These are phyloP conservation scores for Sporothrix pseudoabietina DNA, from an alignment of 2,329 filamentous ascomycete species.

Conservation along the genomic window DNA sequence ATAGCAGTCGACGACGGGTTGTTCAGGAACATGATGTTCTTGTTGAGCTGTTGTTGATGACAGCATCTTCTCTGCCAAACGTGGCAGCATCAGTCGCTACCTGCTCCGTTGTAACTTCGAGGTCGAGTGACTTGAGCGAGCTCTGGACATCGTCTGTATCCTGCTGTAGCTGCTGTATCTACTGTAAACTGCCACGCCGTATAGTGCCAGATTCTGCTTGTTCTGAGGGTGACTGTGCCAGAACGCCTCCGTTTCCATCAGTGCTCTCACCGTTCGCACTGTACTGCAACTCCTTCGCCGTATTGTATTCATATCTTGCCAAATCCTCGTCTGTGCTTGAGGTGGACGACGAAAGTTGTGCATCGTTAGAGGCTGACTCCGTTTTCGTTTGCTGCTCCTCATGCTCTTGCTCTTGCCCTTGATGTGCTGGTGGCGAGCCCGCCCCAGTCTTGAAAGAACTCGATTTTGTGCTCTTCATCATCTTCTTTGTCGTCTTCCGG, in stretches of 20 bases:
- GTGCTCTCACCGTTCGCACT: neutral
- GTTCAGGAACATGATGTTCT: neutral
- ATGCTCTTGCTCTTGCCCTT: neutral
- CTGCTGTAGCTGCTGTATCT: neutral
- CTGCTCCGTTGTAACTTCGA: neutral
- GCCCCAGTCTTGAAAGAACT: neutral
- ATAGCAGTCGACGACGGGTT: neutral
- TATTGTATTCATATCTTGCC: slow-evolving; percentile 12
- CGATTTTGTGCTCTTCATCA: neutral
- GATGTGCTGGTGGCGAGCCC: neutral
- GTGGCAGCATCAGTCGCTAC: neutral
- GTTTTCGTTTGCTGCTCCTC: neutral
- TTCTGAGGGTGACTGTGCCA: neutral
- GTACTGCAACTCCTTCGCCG: neutral
- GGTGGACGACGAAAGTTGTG: neutral
- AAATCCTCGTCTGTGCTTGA: slow-evolving; percentile 18
- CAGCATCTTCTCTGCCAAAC: neutral
- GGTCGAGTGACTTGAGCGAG: neutral
- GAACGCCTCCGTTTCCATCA: neutral
- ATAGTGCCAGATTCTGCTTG: neutral
- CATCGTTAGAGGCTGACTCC: neutral
- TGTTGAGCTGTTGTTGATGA: neutral
- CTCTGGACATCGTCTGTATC: neutral
- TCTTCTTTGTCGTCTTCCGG: neutral
- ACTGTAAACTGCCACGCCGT: neutral